Conservation (phyloP, 768 basidiomycete genomes). For the Solioccasus polychromus region DNA sequence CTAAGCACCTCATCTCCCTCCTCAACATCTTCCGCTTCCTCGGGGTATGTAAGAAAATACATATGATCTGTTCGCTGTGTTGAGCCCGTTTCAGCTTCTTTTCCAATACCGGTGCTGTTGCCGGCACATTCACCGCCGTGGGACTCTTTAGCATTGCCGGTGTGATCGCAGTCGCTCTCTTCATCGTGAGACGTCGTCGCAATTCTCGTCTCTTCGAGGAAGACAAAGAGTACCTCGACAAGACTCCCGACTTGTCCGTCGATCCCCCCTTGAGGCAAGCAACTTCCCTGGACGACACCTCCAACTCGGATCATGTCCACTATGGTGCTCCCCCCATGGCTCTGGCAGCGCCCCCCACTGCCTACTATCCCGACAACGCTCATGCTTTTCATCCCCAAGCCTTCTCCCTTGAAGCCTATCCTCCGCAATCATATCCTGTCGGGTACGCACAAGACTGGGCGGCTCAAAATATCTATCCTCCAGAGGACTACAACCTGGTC, state of each 20-base stretch:
- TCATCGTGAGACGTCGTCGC: conserved; percentile 33
- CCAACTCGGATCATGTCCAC: conserved; percentile 23
- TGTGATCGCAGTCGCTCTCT: conserved; percentile 27
- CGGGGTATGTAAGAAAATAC: conserved; percentile 23
- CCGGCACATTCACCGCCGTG: conserved; percentile 42
- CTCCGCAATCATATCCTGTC: conserved; percentile 1
- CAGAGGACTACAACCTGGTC: conserved; percentile 19
- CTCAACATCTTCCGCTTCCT: conserved; percentile 17
- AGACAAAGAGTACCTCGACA: conserved; percentile 30
- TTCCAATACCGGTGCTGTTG: conserved; percentile 44
- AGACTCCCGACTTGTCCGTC: conserved; percentile 4
- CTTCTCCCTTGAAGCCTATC: conserved; percentile 7
- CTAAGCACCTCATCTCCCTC: conserved; percentile 10
- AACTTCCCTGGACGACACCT: conserved; percentile 13
- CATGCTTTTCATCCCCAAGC: conserved; percentile 11
- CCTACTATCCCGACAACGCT: conserved; percentile 25
- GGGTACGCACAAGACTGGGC: conserved; percentile 14
- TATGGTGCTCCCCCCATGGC: conserved; percentile 19
- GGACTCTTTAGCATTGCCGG: conserved; percentile 36
- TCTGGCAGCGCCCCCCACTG: conserved; percentile 11
- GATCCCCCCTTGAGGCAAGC: conserved; percentile 12
- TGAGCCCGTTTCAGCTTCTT: conserved; percentile 39
- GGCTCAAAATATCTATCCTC: conserved; percentile 24
- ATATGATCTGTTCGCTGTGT: no score
- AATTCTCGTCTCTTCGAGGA: conserved; percentile 22